These are phyloP conservation scores for Cystofilobasidium bisporidii DNA, from an alignment of 768 basidiomycete species.

Conservation along the genomic window DNA sequence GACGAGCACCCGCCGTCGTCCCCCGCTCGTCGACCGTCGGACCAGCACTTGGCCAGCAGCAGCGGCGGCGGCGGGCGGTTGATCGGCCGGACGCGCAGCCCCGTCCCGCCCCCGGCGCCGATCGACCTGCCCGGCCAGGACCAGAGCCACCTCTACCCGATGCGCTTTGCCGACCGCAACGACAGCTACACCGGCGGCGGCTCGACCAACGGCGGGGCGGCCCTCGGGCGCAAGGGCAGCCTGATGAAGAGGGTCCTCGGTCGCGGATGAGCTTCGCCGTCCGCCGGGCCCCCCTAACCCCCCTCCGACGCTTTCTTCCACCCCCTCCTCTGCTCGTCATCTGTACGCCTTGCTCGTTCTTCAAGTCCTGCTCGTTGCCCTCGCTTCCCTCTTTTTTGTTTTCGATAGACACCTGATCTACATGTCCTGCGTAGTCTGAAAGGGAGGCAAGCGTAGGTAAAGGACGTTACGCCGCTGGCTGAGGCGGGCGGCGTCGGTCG, in stretches of 20 bases:
- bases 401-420: too few species aligned
- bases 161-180: not conserved
- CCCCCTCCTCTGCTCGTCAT: too few species aligned
- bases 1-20: not conserved
- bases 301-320: too few species aligned
- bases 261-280: not conserved
- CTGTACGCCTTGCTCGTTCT: too few species aligned
- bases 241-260: conserved; percentile 27
- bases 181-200: not conserved
- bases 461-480: too few species aligned
- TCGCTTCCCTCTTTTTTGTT: too few species aligned
- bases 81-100: not conserved
- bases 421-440: too few species aligned
- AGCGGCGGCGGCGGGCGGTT: not conserved
- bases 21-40: not conserved
- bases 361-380: too few species aligned
- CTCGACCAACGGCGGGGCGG: conserved; percentile 1
- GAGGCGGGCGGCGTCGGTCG: too few species aligned
- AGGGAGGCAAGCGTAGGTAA: too few species aligned
- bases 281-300: too few species aligned
- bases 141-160: conserved; percentile 1
- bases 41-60: too few species aligned
- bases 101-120: conserved; percentile 15
- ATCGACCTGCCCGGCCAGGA: conserved; percentile 20
- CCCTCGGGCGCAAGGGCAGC: conserved; percentile 21